These are phyloP conservation scores for Paraphoma chrysanthemicola DNA, from an alignment of 2,329 filamentous ascomycete species.

Conservation along the genomic window DNA sequence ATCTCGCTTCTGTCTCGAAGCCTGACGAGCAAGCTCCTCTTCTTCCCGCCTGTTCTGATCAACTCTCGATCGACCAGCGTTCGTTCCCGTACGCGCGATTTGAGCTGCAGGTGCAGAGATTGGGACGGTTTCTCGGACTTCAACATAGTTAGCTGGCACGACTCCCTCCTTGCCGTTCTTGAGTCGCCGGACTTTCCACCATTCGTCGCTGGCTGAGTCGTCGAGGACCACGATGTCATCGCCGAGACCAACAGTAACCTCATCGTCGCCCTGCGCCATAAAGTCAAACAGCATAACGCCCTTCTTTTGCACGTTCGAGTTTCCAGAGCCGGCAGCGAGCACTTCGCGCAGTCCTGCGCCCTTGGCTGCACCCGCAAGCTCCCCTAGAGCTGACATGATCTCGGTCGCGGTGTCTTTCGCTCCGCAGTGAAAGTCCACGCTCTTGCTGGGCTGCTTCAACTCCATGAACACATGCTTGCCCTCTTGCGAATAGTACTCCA, in stretches of 20 bases:
- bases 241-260: conserved; percentile 87
- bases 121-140: conserved; percentile 74
- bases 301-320: conserved; percentile 70
- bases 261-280: conserved; percentile 93
- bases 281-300: conserved; percentile 94
- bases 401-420: conserved; percentile 96
- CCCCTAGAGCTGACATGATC: conserved; percentile 86
- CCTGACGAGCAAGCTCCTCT: conserved; percentile 81
- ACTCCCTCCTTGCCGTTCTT: conserved; percentile 96
- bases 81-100: conserved; percentile 60
- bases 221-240: conserved; percentile 93
- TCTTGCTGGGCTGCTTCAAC: conserved; percentile 89
- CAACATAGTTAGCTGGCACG: conserved; percentile 94
- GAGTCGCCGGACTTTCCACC: conserved; percentile 93
- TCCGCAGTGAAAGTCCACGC: conserved; percentile 94
- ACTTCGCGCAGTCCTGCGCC: conserved; percentile 87
- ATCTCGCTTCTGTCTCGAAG: conserved; percentile 69
- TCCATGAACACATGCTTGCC: conserved; percentile 98
- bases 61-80: conserved; percentile 70
- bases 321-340: conserved; percentile 77
- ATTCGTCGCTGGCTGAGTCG: conserved; percentile 91
- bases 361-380: conserved; percentile 83
- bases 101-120: conserved; percentile 57
- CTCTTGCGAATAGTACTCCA: conserved; percentile 97
- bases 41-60: conserved; percentile 83